Conservation (phyloP, 2,329 filamentous ascomycete species). For the Pseudohalonectria lignicola region DNA sequence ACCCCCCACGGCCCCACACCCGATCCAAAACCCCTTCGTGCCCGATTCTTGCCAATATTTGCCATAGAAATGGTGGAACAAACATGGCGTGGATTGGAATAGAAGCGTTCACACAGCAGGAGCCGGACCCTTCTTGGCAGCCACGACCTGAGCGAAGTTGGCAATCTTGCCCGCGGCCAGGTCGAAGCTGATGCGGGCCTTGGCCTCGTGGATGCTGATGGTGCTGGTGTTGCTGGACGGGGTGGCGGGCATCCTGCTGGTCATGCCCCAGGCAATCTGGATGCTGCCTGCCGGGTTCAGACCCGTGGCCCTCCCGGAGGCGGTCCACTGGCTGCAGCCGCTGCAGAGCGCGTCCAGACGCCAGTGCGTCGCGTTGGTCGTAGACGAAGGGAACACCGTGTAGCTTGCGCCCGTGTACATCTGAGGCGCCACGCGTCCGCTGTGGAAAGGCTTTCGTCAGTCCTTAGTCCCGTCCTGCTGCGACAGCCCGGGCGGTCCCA, state of each 20-base stretch:
- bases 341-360: slow-evolving; percentile 24
- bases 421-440: slow-evolving; percentile 11
- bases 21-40: too few species aligned
- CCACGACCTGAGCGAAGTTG: slow-evolving; percentile 10
- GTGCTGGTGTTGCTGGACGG: slow-evolving; percentile 15
- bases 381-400: slow-evolving; percentile 20
- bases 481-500: too few species aligned
- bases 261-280: slow-evolving; percentile 14
- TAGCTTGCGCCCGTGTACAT: slow-evolving; percentile 21
- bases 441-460: too few species aligned
- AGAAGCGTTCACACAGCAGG: too few species aligned
- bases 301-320: slow-evolving; percentile 9
- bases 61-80: too few species aligned
- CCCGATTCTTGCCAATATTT: too few species aligned
- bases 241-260: slow-evolving; percentile 8
- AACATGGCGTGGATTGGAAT: too few species aligned
- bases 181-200: slow-evolving; percentile 14
- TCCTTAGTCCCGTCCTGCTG: too few species aligned
- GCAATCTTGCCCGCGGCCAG: slow-evolving; percentile 14
- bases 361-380: slow-evolving; percentile 27
- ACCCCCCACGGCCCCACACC: too few species aligned
- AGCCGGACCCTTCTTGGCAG: not conserved
- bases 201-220: slow-evolving; percentile 16
- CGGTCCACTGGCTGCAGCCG: slow-evolving; percentile 24
- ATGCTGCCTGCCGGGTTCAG: slow-evolving; percentile 14